Conservation (phyloP, 2,329 filamentous ascomycete genomes). For the Fusarium praegraminearum region DNA sequence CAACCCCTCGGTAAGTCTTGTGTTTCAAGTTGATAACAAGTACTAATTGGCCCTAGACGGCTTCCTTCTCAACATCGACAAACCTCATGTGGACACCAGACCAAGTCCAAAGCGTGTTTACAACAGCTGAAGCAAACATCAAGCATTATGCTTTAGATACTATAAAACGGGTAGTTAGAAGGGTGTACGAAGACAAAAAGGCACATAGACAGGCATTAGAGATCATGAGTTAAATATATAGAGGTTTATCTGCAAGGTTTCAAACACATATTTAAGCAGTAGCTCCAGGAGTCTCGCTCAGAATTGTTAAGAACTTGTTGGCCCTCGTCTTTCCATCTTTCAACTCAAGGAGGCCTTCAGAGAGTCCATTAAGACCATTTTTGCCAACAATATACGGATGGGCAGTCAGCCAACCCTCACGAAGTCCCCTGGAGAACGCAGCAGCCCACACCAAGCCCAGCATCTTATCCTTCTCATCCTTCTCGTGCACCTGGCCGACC, state of each 20-base stretch:
- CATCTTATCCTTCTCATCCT: conserved; percentile 10
- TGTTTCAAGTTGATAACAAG: rapidly evolving
- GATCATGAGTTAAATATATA: background rate
- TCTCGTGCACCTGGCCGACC: conserved; percentile 5
- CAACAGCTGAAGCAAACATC: conserved; percentile 24
- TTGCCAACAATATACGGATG: conserved; percentile 26
- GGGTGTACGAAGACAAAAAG: conserved; percentile 30
- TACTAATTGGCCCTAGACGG: conserved; percentile 7
- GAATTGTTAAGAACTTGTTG: conserved; percentile 13
- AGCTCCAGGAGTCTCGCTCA: conserved; percentile 6
- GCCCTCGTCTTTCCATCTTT: background rate
- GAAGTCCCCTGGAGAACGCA: conserved; percentile 13
- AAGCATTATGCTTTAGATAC: conserved; percentile 29
- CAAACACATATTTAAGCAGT: background rate
- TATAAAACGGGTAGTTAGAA: conserved; percentile 26
- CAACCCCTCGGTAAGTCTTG: conserved; percentile 31
- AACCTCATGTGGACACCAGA: conserved; percentile 44
- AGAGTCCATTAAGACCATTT: background rate
- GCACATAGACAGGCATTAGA: background rate
- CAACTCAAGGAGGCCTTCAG: background rate
- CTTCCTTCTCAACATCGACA: conserved; percentile 39
- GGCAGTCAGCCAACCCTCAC: conserved; percentile 31
- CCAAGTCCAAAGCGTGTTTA: conserved; percentile 29
- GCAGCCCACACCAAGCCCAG: background rate
- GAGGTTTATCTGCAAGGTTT: background rate